Conservation (phyloP, 2,329 filamentous ascomycete species). For the Penicillium sp. region DNA sequence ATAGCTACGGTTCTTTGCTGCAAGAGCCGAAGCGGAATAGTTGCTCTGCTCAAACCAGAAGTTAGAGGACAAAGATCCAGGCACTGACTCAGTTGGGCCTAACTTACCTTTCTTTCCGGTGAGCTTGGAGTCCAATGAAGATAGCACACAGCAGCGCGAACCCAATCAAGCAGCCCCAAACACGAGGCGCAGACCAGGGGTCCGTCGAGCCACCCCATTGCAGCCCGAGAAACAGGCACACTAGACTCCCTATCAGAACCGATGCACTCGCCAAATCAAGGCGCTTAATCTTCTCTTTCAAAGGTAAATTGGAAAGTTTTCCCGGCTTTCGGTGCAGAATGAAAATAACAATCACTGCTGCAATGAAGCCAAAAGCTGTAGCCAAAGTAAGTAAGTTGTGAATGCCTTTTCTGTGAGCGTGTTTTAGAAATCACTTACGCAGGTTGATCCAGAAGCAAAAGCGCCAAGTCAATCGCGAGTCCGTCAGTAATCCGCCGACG, state of each 20-base stretch:
- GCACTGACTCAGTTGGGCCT: not conserved
- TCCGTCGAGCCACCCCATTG: constrained; percentile 12
- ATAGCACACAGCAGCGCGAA: constrained; percentile 2
- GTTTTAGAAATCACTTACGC: not conserved
- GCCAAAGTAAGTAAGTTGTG: not conserved
- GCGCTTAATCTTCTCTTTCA: constrained; percentile 1
- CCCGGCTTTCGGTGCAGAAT: constrained; percentile 5
- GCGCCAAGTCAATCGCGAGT: constrained; percentile 8
- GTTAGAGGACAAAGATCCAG: not conserved
- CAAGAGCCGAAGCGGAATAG: constrained; percentile 7
- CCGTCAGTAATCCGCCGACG: constrained; percentile 4
- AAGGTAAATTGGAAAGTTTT: not conserved
- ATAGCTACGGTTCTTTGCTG: constrained; percentile 2
- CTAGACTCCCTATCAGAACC: constrained; percentile 3
- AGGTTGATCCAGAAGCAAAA: constrained; percentile 12
- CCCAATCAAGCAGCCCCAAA: constrained; percentile 9
- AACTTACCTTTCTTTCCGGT: constrained; percentile 9
- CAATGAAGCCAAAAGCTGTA: constrained; percentile 8
- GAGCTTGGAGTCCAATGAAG: constrained; percentile 8
- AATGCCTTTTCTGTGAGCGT: not conserved
- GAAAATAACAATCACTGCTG: constrained; percentile 7
- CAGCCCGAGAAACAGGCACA: constrained; percentile 8
- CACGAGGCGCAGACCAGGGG: constrained; percentile 10
- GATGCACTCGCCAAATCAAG: constrained; percentile 6
- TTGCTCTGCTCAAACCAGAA: not conserved